These are phyloP conservation scores for Trichoderma gamsii DNA, from an alignment of 495 filamentous ascomycete species.

Conservation along the genomic window DNA sequence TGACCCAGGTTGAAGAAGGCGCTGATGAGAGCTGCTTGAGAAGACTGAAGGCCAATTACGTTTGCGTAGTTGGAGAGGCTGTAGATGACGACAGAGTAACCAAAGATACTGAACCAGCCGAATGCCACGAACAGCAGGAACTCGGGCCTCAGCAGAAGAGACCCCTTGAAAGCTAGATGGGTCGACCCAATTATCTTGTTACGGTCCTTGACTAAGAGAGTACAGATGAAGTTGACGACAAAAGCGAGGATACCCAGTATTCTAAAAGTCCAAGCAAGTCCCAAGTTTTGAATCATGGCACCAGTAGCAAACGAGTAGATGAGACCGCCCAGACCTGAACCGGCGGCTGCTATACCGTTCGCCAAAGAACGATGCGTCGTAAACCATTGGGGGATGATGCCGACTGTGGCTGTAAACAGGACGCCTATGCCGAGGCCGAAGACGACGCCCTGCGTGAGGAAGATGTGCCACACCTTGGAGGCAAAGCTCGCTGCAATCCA, in stretches of 20 bases:
- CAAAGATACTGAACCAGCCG: constrained; percentile 63
- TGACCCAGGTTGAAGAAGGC: constrained; percentile 63
- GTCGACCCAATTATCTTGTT: constrained; percentile 11
- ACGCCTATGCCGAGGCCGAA: constrained; percentile 71
- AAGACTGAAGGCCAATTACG: constrained; percentile 50
- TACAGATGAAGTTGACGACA: constrained; percentile 46
- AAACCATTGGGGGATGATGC: constrained; percentile 70
- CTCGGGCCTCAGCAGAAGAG: constrained; percentile 48
- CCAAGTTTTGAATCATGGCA: constrained; percentile 49
- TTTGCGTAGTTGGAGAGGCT: constrained; percentile 58
- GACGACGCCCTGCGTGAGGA: constrained; percentile 62
- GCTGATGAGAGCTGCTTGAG: constrained; percentile 58
- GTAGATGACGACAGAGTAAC: constrained; percentile 59
- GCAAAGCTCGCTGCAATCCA: constrained; percentile 54
- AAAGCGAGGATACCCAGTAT: constrained; percentile 49
- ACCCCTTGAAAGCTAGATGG: constrained; percentile 49
- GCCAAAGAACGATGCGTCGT: constrained; percentile 54
- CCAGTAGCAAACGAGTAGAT: constrained; percentile 45
- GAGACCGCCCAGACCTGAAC: constrained; percentile 61
- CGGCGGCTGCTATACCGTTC: constrained; percentile 59
- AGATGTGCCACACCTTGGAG: constrained; percentile 58
- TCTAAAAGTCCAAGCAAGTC: constrained; percentile 53
- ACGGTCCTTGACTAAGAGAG: constrained; percentile 49
- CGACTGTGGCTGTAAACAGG: constrained; percentile 60
- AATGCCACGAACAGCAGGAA: constrained; percentile 56